Evolutionary conservation across 345 rosid genomes (phyloP), one percentile per base, ranked within the genome.

Genomic region (Angophora floribunda): DNA sequence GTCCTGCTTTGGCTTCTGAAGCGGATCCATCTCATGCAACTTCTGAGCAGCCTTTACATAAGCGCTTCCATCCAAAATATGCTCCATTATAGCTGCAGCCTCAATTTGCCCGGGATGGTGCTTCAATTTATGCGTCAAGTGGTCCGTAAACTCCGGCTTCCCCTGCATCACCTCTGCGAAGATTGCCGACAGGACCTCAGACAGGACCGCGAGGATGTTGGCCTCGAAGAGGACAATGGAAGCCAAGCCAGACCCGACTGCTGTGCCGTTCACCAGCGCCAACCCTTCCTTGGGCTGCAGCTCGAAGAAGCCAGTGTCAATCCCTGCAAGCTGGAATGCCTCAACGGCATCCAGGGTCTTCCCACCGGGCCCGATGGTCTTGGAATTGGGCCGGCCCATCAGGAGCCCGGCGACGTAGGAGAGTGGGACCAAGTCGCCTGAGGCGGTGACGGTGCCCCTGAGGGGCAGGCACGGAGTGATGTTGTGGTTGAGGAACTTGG

Each of bases 41-140:
- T 82, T 89, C 53, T 89, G n/a, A 7, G 92, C 92, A 61, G 70
- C 89, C 57, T 89, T 88, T 21, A 91, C 87, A 4, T 87, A 89
- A 26, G 88, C 67, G 86, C 92, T 91, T 21, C 90, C 91, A 88
- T 86, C 91, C 15, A 91, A 86, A 57, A 91, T 88, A 51, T 89
- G 91, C 36, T 91, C 91, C 92, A 91, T 91, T 52, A 91, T 86
- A 50, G 92, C 92, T 1, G 91, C 92, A 26, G 91, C 90, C 63
- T 91, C 92, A 55, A 91, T 91, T 51, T 91, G 92, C 28, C 92
- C 92, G 13, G 92, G 92, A 78, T 91, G 92, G 82, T 91, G 92
- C 91, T 91, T 91, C 86, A 91, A 53, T 13, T 91, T 89, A 50
- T 91, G 91, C 13, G 91, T 91, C 89, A 91, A 84, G 85, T 89